Base-by-base conservation (phyloP, 2,329 filamentous ascomycete species). In the Penicillium sp. region DNA sequence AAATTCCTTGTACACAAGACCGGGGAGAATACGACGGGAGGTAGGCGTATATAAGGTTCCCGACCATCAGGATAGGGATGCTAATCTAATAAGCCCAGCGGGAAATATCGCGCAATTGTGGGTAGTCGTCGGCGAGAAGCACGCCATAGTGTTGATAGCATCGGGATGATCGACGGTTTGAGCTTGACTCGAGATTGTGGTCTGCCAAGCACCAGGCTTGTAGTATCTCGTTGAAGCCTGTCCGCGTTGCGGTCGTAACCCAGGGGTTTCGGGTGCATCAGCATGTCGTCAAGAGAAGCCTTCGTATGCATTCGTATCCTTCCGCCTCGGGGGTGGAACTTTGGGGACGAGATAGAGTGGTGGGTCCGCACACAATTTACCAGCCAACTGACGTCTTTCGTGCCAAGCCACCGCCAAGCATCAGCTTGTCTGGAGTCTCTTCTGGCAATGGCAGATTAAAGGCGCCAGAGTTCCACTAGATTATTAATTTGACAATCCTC, bases 131-230 rank as follows among this genome's bases (percentile, higher is more conserved):
- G 59, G 41, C 51, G 51, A 49, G 44, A 52, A 67, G 65, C 65
- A 67, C 65, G 65, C 65, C 53, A 66, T 66, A 50, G 36, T 41
- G 35, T 55, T 61, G 54, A 65, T 64, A 54, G 36, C 52, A 58
- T 24, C 31, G 54, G 43, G 52, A 60, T 59, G 58, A 57, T 57
- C 58, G 44, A 47, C 54, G n/a, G 16, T 49, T 31, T 49, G 16
- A 27, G 43, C 24, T 46, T 46, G 43, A 27, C 43, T 46, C 7
- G 9, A 3, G 22, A 9, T n/a, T 10, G 31, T n/a, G 22, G 6
- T 44, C 37, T 39, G 6, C 10, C 31, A 31, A 31, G 31, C 7
- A 31, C 27, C n/a, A 7, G n/a, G 16, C 16, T 19, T 18, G 7
- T 18, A 2, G n/a, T 18, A n/a, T 40, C 9, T 18, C 37, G n/a